These are phyloP conservation scores for Mycena amicta DNA, from an alignment of 768 basidiomycete species.

Conservation along the genomic window DNA sequence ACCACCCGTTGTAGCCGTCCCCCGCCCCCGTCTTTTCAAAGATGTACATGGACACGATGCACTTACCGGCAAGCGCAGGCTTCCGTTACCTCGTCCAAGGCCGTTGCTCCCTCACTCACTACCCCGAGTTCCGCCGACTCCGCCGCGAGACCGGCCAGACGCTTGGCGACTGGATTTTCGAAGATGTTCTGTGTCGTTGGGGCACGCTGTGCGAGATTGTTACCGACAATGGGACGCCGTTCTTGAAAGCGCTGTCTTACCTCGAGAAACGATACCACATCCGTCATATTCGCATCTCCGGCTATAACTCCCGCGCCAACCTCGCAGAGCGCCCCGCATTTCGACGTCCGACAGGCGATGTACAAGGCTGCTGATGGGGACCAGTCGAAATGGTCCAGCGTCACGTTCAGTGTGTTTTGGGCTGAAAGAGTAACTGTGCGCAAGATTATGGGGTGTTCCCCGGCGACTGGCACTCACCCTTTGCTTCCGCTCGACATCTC, in stretches of 20 bases:
- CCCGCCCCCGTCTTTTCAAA: constrained; percentile 17
- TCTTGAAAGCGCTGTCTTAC: constrained; percentile 8
- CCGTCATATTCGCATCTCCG: background rate
- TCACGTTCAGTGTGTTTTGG: constrained; percentile 22
- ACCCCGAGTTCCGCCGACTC: background rate
- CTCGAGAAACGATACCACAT: constrained; percentile 11
- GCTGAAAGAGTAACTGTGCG: constrained; percentile 23
- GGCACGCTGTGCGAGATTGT: constrained; percentile 17
- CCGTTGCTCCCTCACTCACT: constrained; percentile 2
- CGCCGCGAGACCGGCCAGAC: constrained; percentile 3
- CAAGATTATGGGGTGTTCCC: constrained; percentile 13
- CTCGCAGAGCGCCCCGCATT: constrained; percentile 9
- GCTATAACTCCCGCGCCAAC: constrained; percentile 3
- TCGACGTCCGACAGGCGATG: constrained; percentile 11
- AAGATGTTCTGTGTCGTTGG: constrained; percentile 25
- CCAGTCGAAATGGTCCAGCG: constrained; percentile 13
- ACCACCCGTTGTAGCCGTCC: constrained; percentile 3
- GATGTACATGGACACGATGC: constrained; percentile 14
- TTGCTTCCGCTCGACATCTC: constrained; percentile 25
- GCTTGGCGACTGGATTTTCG: constrained; percentile 19
- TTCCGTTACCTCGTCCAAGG: constrained; percentile 3
- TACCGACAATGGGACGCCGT: constrained; percentile 19
- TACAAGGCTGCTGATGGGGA: constrained; percentile 19
- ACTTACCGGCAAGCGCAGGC: constrained; percentile 21
- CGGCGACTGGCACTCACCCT: constrained; percentile 24